phyloP scores from a whole-genome alignment of 2,329 filamentous ascomycete genomes.

The Thermothelomyces thermophilus region DNA sequence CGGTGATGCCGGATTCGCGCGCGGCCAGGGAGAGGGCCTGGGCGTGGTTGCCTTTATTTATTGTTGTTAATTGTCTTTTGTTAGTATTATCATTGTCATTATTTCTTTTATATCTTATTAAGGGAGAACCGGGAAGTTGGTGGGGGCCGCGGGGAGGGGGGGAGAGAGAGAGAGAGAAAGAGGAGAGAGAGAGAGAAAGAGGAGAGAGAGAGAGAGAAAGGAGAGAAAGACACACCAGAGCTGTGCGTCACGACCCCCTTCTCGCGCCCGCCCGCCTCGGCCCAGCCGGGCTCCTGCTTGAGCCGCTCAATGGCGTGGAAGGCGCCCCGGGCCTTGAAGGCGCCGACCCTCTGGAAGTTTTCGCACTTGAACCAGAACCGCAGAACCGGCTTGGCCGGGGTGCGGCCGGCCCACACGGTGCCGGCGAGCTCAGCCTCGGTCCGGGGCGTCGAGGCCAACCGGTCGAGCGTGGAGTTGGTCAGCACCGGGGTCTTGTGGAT shows the following conservation, averaged over 20 bases:
- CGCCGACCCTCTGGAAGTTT: conserved; percentile 83
- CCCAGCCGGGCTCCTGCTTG: conserved; percentile 54
- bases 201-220: not conserved
- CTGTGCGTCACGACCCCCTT: conserved; percentile 85
- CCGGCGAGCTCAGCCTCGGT: conserved; percentile 44
- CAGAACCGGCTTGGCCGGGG: conserved; percentile 58
- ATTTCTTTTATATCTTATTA: no score
- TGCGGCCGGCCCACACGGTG: conserved; percentile 50
- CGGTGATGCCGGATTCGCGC: conserved; percentile 62
- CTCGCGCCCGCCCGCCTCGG: conserved; percentile 50
- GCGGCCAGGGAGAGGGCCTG: conserved; percentile 88
- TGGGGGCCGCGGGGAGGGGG: not conserved
- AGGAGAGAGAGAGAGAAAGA: not conserved
- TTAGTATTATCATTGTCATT: no score
- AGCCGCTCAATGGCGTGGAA: conserved; percentile 77
- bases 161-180: no score
- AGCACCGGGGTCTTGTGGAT: conserved; percentile 80
- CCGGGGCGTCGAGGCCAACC: conserved; percentile 67
- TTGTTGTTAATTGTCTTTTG: conserved; percentile 5
- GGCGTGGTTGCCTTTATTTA: conserved; percentile 69
- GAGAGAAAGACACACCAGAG: conserved; percentile 52
- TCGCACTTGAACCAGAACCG: conserved; percentile 92
- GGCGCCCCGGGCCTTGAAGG: conserved; percentile 87
- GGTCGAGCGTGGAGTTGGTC: conserved; percentile 68
- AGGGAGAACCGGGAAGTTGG: no score